A percentile compares a stretch with the other conserved stretches of the same genome.
phyloP scores from a whole-genome alignment of 2,329 filamentous ascomycete genomes.

The Tricladium varicosporioides region DNA sequence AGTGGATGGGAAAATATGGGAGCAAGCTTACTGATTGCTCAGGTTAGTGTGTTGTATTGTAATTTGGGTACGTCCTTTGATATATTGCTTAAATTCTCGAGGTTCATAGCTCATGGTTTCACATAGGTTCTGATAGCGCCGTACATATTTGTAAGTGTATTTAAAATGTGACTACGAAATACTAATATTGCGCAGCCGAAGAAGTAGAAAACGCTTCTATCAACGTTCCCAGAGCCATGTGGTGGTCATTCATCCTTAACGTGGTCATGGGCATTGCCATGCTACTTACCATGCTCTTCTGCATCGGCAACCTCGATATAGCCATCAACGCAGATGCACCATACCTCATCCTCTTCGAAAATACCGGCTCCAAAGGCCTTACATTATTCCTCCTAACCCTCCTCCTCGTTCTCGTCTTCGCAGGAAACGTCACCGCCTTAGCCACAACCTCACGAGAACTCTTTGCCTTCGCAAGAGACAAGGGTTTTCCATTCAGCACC shows the following conservation, averaged over 20 bases:
- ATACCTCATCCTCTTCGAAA: constrained; percentile 40
- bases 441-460: constrained; percentile 38
- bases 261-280: constrained; percentile 43
- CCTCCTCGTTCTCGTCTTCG: constrained; percentile 39
- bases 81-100: no score
- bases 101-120: background rate
- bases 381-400: constrained; percentile 47
- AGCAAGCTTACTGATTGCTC: constrained; percentile 37
- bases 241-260: constrained; percentile 46
- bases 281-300: constrained; percentile 37
- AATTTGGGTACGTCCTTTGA: constrained; percentile 29
- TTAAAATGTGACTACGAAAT: background rate
- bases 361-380: constrained; percentile 41
- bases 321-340: constrained; percentile 44
- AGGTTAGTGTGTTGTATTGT: constrained; percentile 31
- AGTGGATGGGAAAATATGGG: constrained; percentile 36
- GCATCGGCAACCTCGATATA: constrained; percentile 35
- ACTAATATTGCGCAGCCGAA: constrained; percentile 34
- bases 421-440: constrained; percentile 38
- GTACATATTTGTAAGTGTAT: constrained; percentile 36
- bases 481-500: constrained; percentile 40
- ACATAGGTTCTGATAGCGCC: constrained; percentile 21
- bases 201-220: constrained; percentile 47
- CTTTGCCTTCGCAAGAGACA: constrained; percentile 45
- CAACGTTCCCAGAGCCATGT: constrained; percentile 47